Base-by-base conservation (phyloP, 176 grass and related monocot genomes). In the Echinochloa phyllopogon region DNA sequence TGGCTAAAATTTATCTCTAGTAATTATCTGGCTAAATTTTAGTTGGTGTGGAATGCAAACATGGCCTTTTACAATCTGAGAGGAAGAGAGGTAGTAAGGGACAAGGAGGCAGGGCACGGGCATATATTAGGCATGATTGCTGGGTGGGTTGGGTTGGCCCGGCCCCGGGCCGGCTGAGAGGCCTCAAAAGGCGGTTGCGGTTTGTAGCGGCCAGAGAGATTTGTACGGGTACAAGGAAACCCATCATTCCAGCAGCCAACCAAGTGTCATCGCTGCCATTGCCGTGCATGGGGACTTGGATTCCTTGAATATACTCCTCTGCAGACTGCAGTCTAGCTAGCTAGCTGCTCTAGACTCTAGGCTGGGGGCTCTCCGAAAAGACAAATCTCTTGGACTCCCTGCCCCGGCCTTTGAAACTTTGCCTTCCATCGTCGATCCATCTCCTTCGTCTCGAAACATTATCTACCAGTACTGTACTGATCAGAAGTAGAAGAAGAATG, bases 181-280 rank as follows among this genome's bases (percentile, higher is more conserved):
- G 66, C 88, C 87, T 89, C 76, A 89, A 89, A 89, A 89, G 87
- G 49, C 50, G 88, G 37, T 16, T 18, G 50, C 25, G 41, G 27
- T 76, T 76, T 67, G 10, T 57, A 74, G 85, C 3, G 85, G 81
- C 40, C 83, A 82, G 64, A 86, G 85, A 90, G 90, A 91, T 88
- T 68, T 93, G 86, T 91, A 92, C 80, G 88, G 93, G 90, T 88
- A 90, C 93, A 92, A 91, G 88, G 93, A 88, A 80, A 90, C 84
- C 83, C 93, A 93, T 95, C 93, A 93, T 93, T 73, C 76, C 40
- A 8, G 43, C 16, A 20, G 43, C 42, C 77, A n/a, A 57, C 37
- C 73, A 36, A 57, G 15, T 40, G 55, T 29, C 58, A 6, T 9
- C 44, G 2, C 24, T 12, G 29, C 13, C n/a, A 18, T 27, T 21